These are phyloP conservation scores for Hypoxylon sp. DNA, from an alignment of 2,329 filamentous ascomycete species.

Conservation along the genomic window DNA sequence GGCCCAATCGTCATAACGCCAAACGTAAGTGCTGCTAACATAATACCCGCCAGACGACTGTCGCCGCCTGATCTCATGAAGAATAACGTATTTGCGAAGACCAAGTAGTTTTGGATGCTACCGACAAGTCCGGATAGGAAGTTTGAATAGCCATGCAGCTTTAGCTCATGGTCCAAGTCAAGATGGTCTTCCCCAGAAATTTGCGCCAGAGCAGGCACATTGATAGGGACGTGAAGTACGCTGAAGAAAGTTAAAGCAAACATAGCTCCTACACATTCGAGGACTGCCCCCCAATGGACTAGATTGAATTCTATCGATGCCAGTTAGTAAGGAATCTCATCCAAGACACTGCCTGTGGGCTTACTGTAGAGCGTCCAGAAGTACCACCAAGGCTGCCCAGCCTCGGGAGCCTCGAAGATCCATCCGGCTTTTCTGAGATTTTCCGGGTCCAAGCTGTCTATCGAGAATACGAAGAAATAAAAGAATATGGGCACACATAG, in stretches of 20 bases:
- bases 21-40: conserved; percentile 85
- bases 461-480: conserved; percentile 80
- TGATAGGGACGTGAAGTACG: conserved; percentile 96
- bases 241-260: conserved; percentile 98
- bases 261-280: conserved; percentile 93
- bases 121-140: conserved; percentile 87
- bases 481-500: conserved; percentile 82
- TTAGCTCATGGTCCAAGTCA: conserved; percentile 90
- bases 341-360: conserved; percentile 52
- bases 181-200: conserved; percentile 93
- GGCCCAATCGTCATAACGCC: conserved; percentile 89
- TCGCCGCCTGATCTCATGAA: conserved; percentile 95
- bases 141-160: conserved; percentile 94
- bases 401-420: conserved; percentile 90
- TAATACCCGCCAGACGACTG: conserved; percentile 85
- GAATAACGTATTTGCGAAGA: conserved; percentile 97
- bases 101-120: conserved; percentile 96
- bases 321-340: conserved; percentile 43
- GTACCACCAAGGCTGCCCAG: conserved; percentile 93
- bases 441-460: conserved; percentile 77
- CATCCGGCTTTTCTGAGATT: conserved; percentile 82
- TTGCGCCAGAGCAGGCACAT: conserved; percentile 92
- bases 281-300: conserved; percentile 86
- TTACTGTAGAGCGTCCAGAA: conserved; percentile 96
- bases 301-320: conserved; percentile 76